Evolutionary conservation across 495 filamentous ascomycete genomes (phyloP), one percentile per base, ranked within the genome.

Genomic region (Recurvomyces mirabilis): DNA sequence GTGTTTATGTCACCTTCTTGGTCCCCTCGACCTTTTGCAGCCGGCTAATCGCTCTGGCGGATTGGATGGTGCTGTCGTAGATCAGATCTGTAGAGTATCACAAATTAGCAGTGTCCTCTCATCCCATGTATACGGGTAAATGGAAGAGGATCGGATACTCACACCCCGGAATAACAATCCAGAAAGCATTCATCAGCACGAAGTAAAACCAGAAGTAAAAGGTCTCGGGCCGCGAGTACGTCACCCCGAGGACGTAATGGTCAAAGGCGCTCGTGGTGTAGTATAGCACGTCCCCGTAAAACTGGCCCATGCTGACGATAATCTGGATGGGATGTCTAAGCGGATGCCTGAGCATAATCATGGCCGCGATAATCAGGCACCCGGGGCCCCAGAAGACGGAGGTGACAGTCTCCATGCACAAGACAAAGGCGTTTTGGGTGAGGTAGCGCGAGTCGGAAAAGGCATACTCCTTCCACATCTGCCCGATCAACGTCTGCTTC

Each of bases 201-300:
- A 83, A 94, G 58, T 94, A 94, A 12, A 79, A 62, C 85, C 86
- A 94, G 58, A 84, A 93, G 58, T 93, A 94, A 46, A 79, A 71
- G 4, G 67, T 57, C 62, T 93, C 87, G 3, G 87, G 84, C 45
- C 86, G 69, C 52, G 76, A 84, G 58, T 86, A 82, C 4, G 69
- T 65, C 4, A 69, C 51, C 0, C 70, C 70, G 29, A 69, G 64
- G 50, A 71, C 65, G 50, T 69, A 73, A 49, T 77, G 65, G 43
- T 86, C 82, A 51, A 77, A 78, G 55, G 79, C 65, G 62, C 80
- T 82, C 0, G 87, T 94, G 2, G 75, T 75, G 64, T 85, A 94
- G 65, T 94, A 94, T 17, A 94, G 68, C 13, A 78, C 68, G 49
- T 86, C 84, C 41, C 87, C 85, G 61, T 93, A 94, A 10, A 93